These are phyloP conservation scores for Populus hybrid DNA, from an alignment of 441 rosid genomes.

Conservation along the genomic window DNA sequence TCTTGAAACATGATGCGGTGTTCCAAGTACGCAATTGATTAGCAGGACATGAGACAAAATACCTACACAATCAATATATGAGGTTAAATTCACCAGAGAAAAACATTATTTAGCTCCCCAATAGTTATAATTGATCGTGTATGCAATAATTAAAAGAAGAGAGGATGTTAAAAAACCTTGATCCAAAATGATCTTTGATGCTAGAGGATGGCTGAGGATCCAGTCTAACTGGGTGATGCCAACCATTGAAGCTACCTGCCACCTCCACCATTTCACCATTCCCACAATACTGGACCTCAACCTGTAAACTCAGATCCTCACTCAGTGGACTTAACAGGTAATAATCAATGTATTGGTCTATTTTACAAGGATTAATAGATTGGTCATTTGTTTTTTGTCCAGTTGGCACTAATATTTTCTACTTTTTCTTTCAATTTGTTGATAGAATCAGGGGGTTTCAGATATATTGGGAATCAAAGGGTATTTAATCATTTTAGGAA, in stretches of 20 bases:
- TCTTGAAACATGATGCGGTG: not conserved
- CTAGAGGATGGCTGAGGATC: slow-evolving; percentile 57
- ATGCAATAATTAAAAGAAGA: not conserved
- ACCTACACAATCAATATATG: not conserved
- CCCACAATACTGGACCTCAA: slow-evolving; percentile 64
- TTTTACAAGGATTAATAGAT: not conserved
- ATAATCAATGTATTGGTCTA: not conserved
- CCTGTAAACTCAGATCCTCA: slow-evolving; percentile 39
- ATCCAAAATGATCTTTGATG: slow-evolving; percentile 26
- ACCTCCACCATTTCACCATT: slow-evolving; percentile 86
- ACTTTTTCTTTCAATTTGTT: not conserved
- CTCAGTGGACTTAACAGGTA: not conserved
- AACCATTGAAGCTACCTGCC: slow-evolving; percentile 90
- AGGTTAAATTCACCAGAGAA: not conserved
- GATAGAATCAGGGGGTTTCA: not conserved
- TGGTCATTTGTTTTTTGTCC: not conserved
- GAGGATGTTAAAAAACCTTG: slow-evolving; percentile 36
- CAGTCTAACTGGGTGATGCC: slow-evolving; percentile 78
- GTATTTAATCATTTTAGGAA: not conserved
- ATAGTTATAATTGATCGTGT: not conserved
- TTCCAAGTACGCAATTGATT: not conserved
- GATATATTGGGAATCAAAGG: not conserved
- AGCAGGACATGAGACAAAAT: not conserved
- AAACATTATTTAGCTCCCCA: not conserved
- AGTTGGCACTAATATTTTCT: not conserved